Conservation (phyloP, 345 rosid species). For the Clausena lansium region DNA sequence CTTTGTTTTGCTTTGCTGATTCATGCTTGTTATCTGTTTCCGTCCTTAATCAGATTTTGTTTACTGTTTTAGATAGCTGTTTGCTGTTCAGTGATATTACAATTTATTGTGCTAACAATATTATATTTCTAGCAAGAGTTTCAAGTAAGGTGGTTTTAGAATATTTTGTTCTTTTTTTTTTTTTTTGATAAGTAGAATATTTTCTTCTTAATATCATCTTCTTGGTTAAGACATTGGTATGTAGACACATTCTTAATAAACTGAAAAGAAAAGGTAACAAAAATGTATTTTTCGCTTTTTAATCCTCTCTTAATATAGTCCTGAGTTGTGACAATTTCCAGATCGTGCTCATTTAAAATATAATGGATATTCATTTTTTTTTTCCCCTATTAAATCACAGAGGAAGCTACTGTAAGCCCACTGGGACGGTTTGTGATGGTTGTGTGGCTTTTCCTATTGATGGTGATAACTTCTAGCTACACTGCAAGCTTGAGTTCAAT, state of each 20-base stretch:
- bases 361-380: background rate
- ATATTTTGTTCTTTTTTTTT: no score
- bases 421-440: conserved; percentile 79
- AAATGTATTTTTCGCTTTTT: background rate
- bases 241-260: background rate
- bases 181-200: no score
- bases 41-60: no score
- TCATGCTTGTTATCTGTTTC: no score
- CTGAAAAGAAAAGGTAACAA: background rate
- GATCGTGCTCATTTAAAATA: conserved; percentile 6
- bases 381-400: conserved; percentile 41
- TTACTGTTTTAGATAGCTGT: no score
- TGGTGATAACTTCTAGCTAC: conserved; percentile 88
- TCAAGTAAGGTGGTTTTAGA: background rate
- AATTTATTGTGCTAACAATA: no score
- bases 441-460: conserved; percentile 80
- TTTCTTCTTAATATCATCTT: background rate
- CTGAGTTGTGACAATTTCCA: background rate
- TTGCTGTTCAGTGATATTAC: no score
- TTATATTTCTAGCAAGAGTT: background rate
- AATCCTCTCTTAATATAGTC: background rate
- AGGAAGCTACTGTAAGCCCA: conserved; percentile 61
- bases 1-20: no score
- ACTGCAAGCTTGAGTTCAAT: conserved; percentile 92
- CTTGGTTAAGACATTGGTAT: background rate